Evolutionary conservation across 768 basidiomycete genomes (phyloP).

Genomic region (Exsudoporus frostii): DNA sequence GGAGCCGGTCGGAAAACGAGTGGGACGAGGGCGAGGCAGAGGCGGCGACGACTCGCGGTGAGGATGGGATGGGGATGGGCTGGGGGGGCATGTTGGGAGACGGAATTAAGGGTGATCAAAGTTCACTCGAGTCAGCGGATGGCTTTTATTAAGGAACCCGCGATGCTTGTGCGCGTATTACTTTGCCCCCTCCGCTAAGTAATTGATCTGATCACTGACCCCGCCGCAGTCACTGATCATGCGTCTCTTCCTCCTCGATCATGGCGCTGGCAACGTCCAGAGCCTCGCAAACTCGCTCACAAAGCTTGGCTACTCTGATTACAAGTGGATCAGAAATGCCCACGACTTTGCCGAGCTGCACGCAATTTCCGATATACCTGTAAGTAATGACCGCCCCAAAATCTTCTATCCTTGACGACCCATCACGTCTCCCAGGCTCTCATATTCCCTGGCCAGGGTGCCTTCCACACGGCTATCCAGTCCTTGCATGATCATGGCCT

Average conservation of each 20-base stretch:
- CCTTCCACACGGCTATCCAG: slow-evolving; percentile 84
- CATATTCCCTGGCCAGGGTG: slow-evolving; percentile 95
- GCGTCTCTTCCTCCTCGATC: slow-evolving; percentile 88
- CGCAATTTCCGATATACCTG: slow-evolving; percentile 44
- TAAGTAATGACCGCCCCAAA: slow-evolving; percentile 45
- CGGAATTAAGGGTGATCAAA: slow-evolving; percentile 8
- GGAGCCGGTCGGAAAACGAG: slow-evolving; percentile 47
- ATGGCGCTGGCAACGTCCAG: slow-evolving; percentile 93
- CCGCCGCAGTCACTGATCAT: slow-evolving; percentile 24
- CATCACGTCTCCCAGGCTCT: slow-evolving; percentile 58
- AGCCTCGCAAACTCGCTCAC: slow-evolving; percentile 90
- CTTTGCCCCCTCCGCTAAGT: too few species aligned
- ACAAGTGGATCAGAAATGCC: slow-evolving; percentile 81
- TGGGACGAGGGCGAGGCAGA: slow-evolving; percentile 51
- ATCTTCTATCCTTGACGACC: slow-evolving; percentile 9
- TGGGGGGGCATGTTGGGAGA: slow-evolving; percentile 39
- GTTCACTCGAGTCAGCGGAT: slow-evolving; percentile 3
- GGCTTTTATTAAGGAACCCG: slow-evolving; percentile 7
- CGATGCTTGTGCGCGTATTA: not conserved
- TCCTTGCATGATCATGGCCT: slow-evolving; percentile 72
- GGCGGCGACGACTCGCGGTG: slow-evolving; percentile 39
- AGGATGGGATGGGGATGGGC: slow-evolving; percentile 44
- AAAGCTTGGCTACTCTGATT: slow-evolving; percentile 73
- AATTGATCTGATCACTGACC: too few species aligned
- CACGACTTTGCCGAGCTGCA: slow-evolving; percentile 68